Conservation (phyloP, 352 stramenopile species). For the Globisporangium cederbergense region DNA sequence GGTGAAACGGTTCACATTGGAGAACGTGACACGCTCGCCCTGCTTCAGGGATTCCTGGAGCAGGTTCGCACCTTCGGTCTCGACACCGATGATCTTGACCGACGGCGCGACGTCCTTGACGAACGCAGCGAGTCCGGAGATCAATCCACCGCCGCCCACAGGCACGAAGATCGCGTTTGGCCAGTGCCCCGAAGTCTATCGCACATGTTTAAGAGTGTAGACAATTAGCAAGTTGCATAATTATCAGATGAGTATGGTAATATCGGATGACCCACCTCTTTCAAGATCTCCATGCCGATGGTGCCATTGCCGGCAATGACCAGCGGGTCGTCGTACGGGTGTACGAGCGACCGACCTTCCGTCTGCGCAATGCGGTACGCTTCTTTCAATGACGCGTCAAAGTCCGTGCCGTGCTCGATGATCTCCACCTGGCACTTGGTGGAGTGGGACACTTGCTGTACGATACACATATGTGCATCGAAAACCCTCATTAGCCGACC, state of each 20-base stretch:
- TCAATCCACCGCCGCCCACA: slow-evolving; percentile 95
- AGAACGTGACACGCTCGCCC: slow-evolving; percentile 86
- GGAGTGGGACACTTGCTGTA: slow-evolving; percentile 31
- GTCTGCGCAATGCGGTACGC: slow-evolving; percentile 88
- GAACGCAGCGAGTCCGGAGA: slow-evolving; percentile 94
- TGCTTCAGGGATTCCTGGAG: slow-evolving; percentile 90
- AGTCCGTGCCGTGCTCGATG: slow-evolving; percentile 94
- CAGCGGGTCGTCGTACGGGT: slow-evolving; percentile 97
- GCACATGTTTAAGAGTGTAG: background rate
- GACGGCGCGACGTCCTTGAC: slow-evolving; percentile 78
- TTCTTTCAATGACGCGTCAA: slow-evolving; percentile 93
- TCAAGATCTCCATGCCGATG: slow-evolving; percentile 93
- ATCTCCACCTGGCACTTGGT: slow-evolving; percentile 86
- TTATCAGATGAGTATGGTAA: too few species aligned
- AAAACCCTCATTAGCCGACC: background rate
- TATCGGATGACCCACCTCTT: slow-evolving; percentile 37
- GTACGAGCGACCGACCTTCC: slow-evolving; percentile 93
- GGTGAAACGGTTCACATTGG: slow-evolving; percentile 94
- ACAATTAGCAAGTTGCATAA: background rate
- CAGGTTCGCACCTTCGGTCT: slow-evolving; percentile 93
- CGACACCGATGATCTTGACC: slow-evolving; percentile 96
- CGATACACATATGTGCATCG: background rate
- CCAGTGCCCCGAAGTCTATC: slow-evolving; percentile 75
- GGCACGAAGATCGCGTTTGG: slow-evolving; percentile 97
- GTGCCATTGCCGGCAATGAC: slow-evolving; percentile 98